These are phyloP conservation scores for Cladosporium sp. DNA, from an alignment of 2,329 filamentous ascomycete genomes.

Conservation along the genomic window DNA sequence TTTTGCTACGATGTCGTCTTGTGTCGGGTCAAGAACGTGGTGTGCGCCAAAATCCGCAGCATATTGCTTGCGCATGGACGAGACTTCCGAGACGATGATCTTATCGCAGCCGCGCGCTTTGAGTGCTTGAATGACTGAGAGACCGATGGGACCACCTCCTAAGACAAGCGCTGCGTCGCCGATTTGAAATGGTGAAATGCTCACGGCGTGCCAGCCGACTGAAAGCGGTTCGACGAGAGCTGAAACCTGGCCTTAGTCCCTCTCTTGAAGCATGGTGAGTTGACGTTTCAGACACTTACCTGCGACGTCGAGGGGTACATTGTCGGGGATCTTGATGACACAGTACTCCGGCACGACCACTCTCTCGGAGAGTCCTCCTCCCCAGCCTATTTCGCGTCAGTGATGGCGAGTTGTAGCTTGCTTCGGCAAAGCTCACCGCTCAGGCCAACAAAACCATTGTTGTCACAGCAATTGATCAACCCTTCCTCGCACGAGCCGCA, in stretches of 20 bases:
- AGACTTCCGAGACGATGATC: slow-evolving; percentile 53
- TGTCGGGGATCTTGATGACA: slow-evolving; percentile 47
- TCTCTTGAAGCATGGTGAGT: neutral
- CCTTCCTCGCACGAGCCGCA: slow-evolving; percentile 51
- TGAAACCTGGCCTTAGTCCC: slow-evolving; percentile 12
- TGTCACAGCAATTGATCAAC: slow-evolving; percentile 52
- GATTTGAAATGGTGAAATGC: slow-evolving; percentile 45
- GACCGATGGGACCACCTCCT: slow-evolving; percentile 52
- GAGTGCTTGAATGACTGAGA: slow-evolving; percentile 47
- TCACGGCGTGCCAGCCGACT: slow-evolving; percentile 55
- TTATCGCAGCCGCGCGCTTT: slow-evolving; percentile 40
- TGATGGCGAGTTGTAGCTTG: slow-evolving; percentile 6
- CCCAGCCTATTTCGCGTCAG: slow-evolving; percentile 36
- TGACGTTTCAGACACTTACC: slow-evolving; percentile 22
- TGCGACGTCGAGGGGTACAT: slow-evolving; percentile 48
- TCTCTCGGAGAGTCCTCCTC: slow-evolving; percentile 50
- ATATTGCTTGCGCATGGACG: slow-evolving; percentile 44
- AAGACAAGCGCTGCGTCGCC: slow-evolving; percentile 47
- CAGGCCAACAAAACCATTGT: slow-evolving; percentile 51
- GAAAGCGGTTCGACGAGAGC: slow-evolving; percentile 53
- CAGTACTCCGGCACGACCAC: slow-evolving; percentile 47
- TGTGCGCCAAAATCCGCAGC: slow-evolving; percentile 50
- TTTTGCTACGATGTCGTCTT: slow-evolving; percentile 43
- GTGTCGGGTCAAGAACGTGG: slow-evolving; percentile 48
- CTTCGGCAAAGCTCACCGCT: slow-evolving; percentile 32